Percentiles rank a stretch among this genome's conserved stretches.
phyloP scores from a whole-genome alignment of 2,329 filamentous ascomycete genomes.

The Colletotrichum graminicola region DNA sequence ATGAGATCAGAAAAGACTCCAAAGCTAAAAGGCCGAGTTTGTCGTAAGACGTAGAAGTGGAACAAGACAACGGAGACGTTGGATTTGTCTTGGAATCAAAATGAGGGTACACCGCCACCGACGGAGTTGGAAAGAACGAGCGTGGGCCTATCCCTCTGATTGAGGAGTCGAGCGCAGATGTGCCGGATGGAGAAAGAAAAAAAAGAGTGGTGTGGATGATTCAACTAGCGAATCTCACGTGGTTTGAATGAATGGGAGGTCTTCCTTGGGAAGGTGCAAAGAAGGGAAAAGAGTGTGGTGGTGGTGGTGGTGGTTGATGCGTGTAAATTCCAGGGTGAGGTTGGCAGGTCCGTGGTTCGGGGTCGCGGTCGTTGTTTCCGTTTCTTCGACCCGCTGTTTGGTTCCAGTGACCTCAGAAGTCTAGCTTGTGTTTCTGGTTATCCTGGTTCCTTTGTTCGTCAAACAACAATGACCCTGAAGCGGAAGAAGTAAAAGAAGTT shows the following conservation, averaged over 20 bases:
- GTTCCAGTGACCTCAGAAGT: slow-evolving; percentile 11
- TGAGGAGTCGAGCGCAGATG: background rate
- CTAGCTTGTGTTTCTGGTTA: background rate
- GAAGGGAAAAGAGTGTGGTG: slow-evolving; percentile 22
- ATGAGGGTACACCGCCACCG: slow-evolving; percentile 38
- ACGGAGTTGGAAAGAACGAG: slow-evolving; percentile 36
- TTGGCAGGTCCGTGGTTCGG: slow-evolving; percentile 29
- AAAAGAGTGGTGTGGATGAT: background rate
- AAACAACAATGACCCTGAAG: background rate
- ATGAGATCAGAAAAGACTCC: background rate
- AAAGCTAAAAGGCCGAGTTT: slow-evolving; percentile 6
- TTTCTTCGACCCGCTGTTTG: slow-evolving; percentile 3
- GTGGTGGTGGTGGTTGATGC: background rate
- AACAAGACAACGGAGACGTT: slow-evolving; percentile 26
- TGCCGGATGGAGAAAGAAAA: background rate
- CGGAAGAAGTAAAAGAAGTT: slow-evolving; percentile 7
- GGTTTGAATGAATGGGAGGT: slow-evolving; percentile 17
- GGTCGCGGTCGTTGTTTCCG: slow-evolving; percentile 37
- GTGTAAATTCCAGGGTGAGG: slow-evolving; percentile 34
- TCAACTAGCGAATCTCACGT: slow-evolving; percentile 30
- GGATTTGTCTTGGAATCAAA: slow-evolving; percentile 23
- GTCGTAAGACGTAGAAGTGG: slow-evolving; percentile 27
- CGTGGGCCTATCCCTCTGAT: slow-evolving; percentile 23
- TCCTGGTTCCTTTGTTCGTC: slow-evolving; percentile 10
- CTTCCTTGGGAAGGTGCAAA: slow-evolving; percentile 1